Conservation (phyloP, 2,329 filamentous ascomycete species). For the Penicillium griseofulvum region DNA sequence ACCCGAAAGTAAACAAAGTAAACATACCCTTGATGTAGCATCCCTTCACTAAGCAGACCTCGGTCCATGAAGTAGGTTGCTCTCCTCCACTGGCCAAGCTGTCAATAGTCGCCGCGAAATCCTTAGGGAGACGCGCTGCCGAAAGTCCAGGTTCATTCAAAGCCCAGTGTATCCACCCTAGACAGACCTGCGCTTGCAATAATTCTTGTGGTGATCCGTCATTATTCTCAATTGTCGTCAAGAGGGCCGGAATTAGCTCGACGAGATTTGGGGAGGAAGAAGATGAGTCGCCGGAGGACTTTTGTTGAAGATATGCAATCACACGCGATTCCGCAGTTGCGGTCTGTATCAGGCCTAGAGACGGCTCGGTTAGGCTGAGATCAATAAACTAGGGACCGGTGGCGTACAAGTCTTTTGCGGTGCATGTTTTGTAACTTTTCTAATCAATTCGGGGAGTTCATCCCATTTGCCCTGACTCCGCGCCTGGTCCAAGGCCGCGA, state of each 20-base stretch:
- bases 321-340: slow-evolving; percentile 68
- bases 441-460: slow-evolving; percentile 79
- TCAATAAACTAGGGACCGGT: slow-evolving; percentile 11
- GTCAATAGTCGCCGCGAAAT: slow-evolving; percentile 57
- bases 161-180: slow-evolving; percentile 82
- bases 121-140: slow-evolving; percentile 60
- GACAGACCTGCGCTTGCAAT: slow-evolving; percentile 76
- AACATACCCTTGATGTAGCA: slow-evolving; percentile 70
- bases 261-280: slow-evolving; percentile 44
- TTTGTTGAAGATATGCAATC: slow-evolving; percentile 51
- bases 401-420: slow-evolving; percentile 74
- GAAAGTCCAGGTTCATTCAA: slow-evolving; percentile 66
- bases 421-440: slow-evolving; percentile 93
- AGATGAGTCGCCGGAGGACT: slow-evolving; percentile 29
- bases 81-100: slow-evolving; percentile 54
- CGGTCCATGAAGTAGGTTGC: slow-evolving; percentile 68
- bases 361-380: slow-evolving; percentile 19
- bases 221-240: slow-evolving; percentile 59
- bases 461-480: slow-evolving; percentile 87
- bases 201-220: slow-evolving; percentile 53
- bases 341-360: slow-evolving; percentile 64
- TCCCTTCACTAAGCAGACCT: slow-evolving; percentile 75
- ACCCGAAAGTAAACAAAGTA: slow-evolving; percentile 1
- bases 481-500: slow-evolving; percentile 77
- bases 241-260: slow-evolving; percentile 41